Evolutionary conservation across 108 stramenopile genomes (phyloP).

Genomic region (Pseudonitzschia pungens): DNA sequence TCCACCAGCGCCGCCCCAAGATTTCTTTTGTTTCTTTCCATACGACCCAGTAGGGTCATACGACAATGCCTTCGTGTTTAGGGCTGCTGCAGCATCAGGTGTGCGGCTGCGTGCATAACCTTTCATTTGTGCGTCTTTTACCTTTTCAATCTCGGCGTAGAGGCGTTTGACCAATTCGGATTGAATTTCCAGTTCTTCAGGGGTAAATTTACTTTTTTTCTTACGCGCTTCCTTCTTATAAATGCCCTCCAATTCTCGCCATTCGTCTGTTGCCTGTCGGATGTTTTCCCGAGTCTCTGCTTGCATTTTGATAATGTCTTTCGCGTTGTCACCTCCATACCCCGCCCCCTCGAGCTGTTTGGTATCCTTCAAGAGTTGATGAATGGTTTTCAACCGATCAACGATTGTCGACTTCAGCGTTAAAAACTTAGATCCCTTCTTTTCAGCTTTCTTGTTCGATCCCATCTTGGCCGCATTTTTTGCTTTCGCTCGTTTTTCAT

Average conservation of each 20-base stretch:
- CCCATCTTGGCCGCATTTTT: slow-evolving; percentile 72
- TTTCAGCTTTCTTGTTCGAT: slow-evolving; percentile 56
- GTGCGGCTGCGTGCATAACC: slow-evolving; percentile 64
- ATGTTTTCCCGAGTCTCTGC: slow-evolving; percentile 76
- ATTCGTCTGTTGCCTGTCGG: slow-evolving; percentile 78
- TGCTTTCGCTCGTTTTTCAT: slow-evolving; percentile 74
- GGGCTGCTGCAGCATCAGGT: slow-evolving; percentile 43
- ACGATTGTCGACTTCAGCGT: slow-evolving; percentile 78
- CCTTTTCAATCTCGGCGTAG: slow-evolving; percentile 79
- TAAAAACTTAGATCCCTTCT: slow-evolving; percentile 77
- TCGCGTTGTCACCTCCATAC: slow-evolving; percentile 67
- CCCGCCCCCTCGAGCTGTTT: slow-evolving; percentile 52
- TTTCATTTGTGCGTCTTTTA: slow-evolving; percentile 71
- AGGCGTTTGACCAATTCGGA: slow-evolving; percentile 71
- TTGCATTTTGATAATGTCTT: slow-evolving; percentile 78
- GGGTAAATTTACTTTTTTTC: slow-evolving; percentile 83
- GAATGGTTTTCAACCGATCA: slow-evolving; percentile 59
- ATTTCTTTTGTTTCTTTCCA: slow-evolving; percentile 13
- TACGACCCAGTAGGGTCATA: slow-evolving; percentile 27
- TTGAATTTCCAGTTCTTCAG: slow-evolving; percentile 85
- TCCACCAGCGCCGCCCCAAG: slow-evolving; percentile 41
- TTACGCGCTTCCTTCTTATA: slow-evolving; percentile 86
- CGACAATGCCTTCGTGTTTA: slow-evolving; percentile 69
- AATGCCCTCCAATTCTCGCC: slow-evolving; percentile 77
- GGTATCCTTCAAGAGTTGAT: slow-evolving; percentile 52